Percentiles rank a stretch among this genome's conserved stretches.
phyloP scores from a whole-genome alignment of 2,329 filamentous ascomycete species.

The Berkeleyomyces basicola region DNA sequence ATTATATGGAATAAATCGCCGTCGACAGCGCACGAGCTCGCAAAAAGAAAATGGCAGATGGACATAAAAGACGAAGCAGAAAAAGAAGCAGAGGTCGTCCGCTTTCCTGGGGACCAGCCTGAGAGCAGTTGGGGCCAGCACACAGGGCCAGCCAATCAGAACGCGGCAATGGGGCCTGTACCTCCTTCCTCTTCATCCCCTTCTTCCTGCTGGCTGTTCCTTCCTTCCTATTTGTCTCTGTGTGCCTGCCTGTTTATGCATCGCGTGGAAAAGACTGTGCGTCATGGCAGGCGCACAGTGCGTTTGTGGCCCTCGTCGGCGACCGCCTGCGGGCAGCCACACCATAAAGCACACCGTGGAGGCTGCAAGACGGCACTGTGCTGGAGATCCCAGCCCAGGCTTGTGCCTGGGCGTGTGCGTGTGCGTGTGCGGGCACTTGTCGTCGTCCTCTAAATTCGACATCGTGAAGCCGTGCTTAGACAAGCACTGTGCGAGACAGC shows the following conservation, averaged over 20 bases:
- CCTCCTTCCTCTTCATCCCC: background rate
- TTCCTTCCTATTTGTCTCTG: slow-evolving; percentile 3
- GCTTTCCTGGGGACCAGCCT: too few species aligned
- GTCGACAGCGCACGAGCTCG: background rate
- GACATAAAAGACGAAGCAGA: background rate
- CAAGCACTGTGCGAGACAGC: background rate
- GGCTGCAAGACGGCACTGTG: background rate
- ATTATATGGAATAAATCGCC: background rate
- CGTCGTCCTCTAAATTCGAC: background rate
- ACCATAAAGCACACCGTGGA: background rate
- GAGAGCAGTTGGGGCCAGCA: too few species aligned
- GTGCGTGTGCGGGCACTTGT: too few species aligned
- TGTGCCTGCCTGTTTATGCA: background rate
- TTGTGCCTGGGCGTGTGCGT: background rate
- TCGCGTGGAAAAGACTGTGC: background rate
- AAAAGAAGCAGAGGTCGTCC: background rate
- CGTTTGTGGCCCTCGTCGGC: background rate
- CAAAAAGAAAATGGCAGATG: too few species aligned
- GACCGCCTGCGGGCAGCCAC: background rate
- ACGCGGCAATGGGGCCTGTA: background rate
- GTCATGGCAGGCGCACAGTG: background rate
- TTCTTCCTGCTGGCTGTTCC: background rate
- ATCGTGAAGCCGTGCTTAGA: background rate
- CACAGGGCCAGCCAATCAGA: background rate
- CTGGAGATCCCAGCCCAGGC: too few species aligned